These are phyloP conservation scores for Aspergillus kassunensis DNA, from an alignment of 495 filamentous ascomycete species.

Conservation along the genomic window DNA sequence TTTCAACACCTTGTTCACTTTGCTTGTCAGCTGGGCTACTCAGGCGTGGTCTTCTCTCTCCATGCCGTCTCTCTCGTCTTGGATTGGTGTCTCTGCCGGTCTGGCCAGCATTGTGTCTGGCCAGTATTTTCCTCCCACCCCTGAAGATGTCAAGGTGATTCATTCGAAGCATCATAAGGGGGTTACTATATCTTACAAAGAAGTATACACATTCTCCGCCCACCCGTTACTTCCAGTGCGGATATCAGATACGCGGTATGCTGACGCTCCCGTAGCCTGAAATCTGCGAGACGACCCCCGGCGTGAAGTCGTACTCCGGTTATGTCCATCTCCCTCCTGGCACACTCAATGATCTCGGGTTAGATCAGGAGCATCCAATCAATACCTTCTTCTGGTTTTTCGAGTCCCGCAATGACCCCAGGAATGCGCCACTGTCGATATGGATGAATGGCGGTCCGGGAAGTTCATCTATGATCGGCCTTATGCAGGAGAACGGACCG, in stretches of 20 bases:
- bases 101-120: constrained; percentile 22
- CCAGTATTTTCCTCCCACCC: constrained; percentile 54
- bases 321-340: constrained; percentile 46
- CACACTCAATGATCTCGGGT: constrained; percentile 38
- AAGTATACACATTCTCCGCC: constrained; percentile 34
- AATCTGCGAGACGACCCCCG: constrained; percentile 50
- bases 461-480: constrained; percentile 55
- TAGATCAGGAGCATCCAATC: constrained; percentile 57
- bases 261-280: constrained; percentile 29
- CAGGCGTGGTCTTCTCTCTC: neutral
- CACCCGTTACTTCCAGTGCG: neutral
- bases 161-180: constrained; percentile 55
- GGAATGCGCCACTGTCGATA: constrained; percentile 46
- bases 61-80: constrained; percentile 9
- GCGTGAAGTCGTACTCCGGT: constrained; percentile 39
- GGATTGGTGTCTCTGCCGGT: constrained; percentile 11
- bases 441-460: constrained; percentile 59
- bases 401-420: constrained; percentile 40
- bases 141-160: constrained; percentile 49
- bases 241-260: neutral
- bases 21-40: neutral
- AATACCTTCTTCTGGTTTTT: constrained; percentile 83
- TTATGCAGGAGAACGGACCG: constrained; percentile 62
- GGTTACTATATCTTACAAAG: constrained; percentile 61
- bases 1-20: neutral